Evolutionary conservation across 2,329 filamentous ascomycete species (phyloP).

Genomic region (Fusarium anthophilum): DNA sequence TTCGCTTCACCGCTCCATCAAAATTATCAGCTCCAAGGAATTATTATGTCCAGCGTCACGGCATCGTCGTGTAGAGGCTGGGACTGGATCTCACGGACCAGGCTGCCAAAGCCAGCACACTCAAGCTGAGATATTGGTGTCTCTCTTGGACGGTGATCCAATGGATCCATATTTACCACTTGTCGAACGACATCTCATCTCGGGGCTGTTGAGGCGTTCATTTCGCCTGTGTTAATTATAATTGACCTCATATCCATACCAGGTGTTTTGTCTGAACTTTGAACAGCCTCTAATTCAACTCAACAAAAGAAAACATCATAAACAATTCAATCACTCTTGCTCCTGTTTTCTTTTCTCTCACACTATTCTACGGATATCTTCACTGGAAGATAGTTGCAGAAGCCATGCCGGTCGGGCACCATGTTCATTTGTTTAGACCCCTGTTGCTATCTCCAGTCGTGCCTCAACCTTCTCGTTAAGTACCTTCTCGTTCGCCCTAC

Average conservation of each 20-base stretch:
- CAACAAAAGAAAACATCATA: background rate
- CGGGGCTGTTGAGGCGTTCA: constrained; percentile 15
- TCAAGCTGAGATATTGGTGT: constrained; percentile 10
- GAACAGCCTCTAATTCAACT: background rate
- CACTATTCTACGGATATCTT: background rate
- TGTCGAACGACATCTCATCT: constrained; percentile 37
- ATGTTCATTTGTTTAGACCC: constrained; percentile 21
- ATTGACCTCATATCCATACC: background rate
- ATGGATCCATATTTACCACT: constrained; percentile 38
- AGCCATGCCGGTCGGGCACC: constrained; percentile 5
- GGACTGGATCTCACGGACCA: background rate
- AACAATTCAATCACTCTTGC: background rate
- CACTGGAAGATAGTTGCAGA: background rate
- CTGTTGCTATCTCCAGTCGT: constrained; percentile 4
- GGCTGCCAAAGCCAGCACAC: background rate
- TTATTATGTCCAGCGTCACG: constrained; percentile 11
- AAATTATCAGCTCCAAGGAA: constrained; percentile 8
- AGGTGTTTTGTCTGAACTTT: background rate
- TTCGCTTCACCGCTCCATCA: constrained; percentile 33
- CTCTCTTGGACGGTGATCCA: constrained; percentile 36
- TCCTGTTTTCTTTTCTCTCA: background rate
- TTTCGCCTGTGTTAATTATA: constrained; percentile 18
- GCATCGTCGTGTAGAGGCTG: background rate
- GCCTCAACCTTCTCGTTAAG: background rate
- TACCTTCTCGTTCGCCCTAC: background rate